phyloP scores from a whole-genome alignment of 495 filamentous ascomycete genomes.

The Podospora comata region DNA sequence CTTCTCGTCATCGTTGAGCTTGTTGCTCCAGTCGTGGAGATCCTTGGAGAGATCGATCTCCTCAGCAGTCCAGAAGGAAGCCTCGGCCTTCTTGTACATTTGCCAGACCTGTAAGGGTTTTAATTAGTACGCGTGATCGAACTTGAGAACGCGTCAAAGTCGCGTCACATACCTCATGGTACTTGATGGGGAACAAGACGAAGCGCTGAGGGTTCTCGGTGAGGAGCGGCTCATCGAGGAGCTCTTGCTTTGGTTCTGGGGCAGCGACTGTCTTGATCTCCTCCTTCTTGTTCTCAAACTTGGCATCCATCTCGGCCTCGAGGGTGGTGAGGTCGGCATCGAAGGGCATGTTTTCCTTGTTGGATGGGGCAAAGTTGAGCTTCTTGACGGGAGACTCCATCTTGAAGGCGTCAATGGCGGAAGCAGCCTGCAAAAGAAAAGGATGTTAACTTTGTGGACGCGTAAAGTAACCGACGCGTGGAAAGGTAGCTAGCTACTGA shows the following conservation, averaged over 20 bases:
- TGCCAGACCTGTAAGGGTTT: slow-evolving; percentile 79
- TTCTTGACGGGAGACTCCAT: slow-evolving; percentile 95
- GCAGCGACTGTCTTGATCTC: slow-evolving; percentile 50
- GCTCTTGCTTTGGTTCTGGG: slow-evolving; percentile 58
- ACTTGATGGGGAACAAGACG: slow-evolving; percentile 98
- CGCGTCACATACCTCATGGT: slow-evolving; percentile 85
- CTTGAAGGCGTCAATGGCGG: slow-evolving; percentile 80
- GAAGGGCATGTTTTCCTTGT: slow-evolving; percentile 81
- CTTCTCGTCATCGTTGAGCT: slow-evolving; percentile 91
- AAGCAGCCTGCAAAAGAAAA: slow-evolving; percentile 62
- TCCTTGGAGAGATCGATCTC: slow-evolving; percentile 99
- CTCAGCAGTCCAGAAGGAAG: slow-evolving; percentile 99
- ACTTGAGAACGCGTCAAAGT: slow-evolving; percentile 61
- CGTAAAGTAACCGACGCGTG: slow-evolving; percentile 19
- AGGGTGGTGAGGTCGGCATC: slow-evolving; percentile 55
- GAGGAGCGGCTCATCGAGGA: slow-evolving; percentile 84
- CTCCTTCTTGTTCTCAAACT: slow-evolving; percentile 43
- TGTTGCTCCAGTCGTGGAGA: slow-evolving; percentile 98
- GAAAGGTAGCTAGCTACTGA: slow-evolving; percentile 37
- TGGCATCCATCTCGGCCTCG: slow-evolving; percentile 53
- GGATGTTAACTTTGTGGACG: slow-evolving; percentile 38
- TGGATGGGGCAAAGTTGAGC: slow-evolving; percentile 64
- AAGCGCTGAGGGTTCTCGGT: slow-evolving; percentile 96
- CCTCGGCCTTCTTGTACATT: slow-evolving; percentile 99
- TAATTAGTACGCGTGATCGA: slow-evolving; percentile 41